phyloP scores from a whole-genome alignment of 805 yeast genomes.

The Yarrowia sp. region DNA sequence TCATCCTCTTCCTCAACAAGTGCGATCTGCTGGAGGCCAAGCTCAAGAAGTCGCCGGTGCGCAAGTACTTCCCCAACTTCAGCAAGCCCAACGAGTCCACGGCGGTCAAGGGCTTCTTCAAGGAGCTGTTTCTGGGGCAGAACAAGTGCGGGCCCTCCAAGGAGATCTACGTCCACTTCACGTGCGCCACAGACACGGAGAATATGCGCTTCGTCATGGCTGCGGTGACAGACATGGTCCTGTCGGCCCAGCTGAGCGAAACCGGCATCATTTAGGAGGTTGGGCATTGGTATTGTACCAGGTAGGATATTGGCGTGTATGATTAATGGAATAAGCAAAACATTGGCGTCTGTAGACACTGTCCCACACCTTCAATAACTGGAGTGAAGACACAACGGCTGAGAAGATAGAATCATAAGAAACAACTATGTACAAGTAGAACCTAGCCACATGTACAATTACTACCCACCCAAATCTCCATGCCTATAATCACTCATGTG shows the following conservation, averaged over 20 bases:
- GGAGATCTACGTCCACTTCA: constrained; percentile 86
- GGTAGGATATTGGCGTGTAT: neutral
- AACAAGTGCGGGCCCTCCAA: constrained; percentile 56
- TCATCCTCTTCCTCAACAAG: constrained; percentile 85
- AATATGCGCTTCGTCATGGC: constrained; percentile 86
- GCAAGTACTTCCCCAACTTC: constrained; percentile 74
- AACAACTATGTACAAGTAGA: no score
- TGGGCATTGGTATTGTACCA: neutral
- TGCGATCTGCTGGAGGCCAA: constrained; percentile 77
- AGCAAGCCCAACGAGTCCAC: constrained; percentile 45
- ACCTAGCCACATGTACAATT: no score
- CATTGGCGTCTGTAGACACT: no score
- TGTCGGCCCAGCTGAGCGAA: constrained; percentile 74
- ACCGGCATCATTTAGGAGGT: constrained; percentile 61
- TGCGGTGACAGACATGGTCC: constrained; percentile 89
- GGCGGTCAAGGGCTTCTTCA: constrained; percentile 59
- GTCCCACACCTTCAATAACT: no score
- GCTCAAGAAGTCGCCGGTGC: constrained; percentile 61
- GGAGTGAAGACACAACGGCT: no score
- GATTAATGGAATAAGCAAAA: no score
- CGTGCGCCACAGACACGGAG: constrained; percentile 92
- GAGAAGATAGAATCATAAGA: no score
- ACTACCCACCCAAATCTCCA: no score
- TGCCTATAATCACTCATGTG: neutral
- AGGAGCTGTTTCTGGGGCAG: constrained; percentile 58